A percentile compares a stretch with the other conserved stretches of the same genome.
phyloP scores from a whole-genome alignment of 2,329 filamentous ascomycete species.

The Diplodia intermedia region DNA sequence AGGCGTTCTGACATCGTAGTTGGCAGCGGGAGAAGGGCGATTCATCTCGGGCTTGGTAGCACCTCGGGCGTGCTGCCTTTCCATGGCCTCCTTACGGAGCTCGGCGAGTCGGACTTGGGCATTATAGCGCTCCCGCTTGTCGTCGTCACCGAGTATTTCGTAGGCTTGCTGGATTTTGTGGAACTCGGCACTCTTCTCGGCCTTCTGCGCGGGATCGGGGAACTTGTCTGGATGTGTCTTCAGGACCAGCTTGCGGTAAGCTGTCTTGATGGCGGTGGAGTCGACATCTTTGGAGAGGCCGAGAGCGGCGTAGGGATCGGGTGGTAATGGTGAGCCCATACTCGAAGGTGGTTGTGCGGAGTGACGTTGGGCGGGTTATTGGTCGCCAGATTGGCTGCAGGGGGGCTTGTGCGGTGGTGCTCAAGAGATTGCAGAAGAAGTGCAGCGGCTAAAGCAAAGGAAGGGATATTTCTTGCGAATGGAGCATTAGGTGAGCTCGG shows the following conservation, averaged over 20 bases:
- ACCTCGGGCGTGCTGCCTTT: conserved; percentile 49
- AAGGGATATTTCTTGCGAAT: conserved; percentile 15
- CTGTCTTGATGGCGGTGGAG: conserved; percentile 73
- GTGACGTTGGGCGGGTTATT: conserved; percentile 20
- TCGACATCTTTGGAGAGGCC: conserved; percentile 77
- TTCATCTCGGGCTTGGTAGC: conserved; percentile 42
- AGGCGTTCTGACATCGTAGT: conserved; percentile 37
- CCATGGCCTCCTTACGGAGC: conserved; percentile 63
- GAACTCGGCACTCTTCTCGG: conserved; percentile 83
- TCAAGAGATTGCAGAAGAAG: conserved; percentile 29
- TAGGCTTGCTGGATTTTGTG: conserved; percentile 93
- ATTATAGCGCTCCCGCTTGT: conserved; percentile 77
- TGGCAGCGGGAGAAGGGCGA: conserved; percentile 40
- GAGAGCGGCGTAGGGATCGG: conserved; percentile 81
- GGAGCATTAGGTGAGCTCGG: conserved; percentile 8
- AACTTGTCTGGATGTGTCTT: conserved; percentile 94
- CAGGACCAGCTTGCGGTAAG: conserved; percentile 84
- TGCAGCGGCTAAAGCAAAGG: conserved; percentile 31
- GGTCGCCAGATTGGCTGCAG: conserved; percentile 33
- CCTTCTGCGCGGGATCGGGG: conserved; percentile 76
- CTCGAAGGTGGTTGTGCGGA: conserved; percentile 49
- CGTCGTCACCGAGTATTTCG: conserved; percentile 83
- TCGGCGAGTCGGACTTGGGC: conserved; percentile 72
- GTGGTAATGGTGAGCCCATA: conserved; percentile 56
- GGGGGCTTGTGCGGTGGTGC: conserved; percentile 32